Evolutionary conservation across 305 asterid genomes (phyloP).

Genomic region (Fraxinus paxiana): DNA sequence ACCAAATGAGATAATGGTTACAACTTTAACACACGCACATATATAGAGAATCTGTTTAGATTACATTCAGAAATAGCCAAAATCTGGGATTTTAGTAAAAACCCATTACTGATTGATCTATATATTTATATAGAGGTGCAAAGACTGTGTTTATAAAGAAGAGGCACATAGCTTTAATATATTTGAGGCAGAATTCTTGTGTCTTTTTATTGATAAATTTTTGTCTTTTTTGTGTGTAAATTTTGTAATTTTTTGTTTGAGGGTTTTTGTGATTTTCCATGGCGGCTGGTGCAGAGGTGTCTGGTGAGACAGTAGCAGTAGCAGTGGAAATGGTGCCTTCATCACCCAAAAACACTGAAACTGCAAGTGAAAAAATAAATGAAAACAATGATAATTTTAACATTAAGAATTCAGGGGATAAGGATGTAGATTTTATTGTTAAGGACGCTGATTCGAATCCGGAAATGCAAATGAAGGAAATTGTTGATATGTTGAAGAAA

Average conservation of each 20-base stretch:
- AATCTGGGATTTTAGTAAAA: constrained; percentile 34
- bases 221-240: neutral
- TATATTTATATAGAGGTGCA: constrained; percentile 25
- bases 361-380: constrained; percentile 23
- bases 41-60: constrained; percentile 32
- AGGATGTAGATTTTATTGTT: constrained; percentile 35
- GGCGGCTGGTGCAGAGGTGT: constrained; percentile 80
- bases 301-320: constrained; percentile 50
- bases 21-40: constrained; percentile 24
- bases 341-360: constrained; percentile 38
- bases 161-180: constrained; percentile 14
- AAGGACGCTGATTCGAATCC: constrained; percentile 63
- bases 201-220: constrained; percentile 11
- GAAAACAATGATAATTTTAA: constrained; percentile 32
- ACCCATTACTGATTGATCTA: constrained; percentile 42
- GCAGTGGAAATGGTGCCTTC: constrained; percentile 39
- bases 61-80: constrained; percentile 40
- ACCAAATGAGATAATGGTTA: constrained; percentile 45
- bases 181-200: constrained; percentile 23
- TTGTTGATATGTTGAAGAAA: constrained; percentile 64
- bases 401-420: constrained; percentile 38
- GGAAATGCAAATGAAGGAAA: constrained; percentile 57
- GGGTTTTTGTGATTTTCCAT: constrained; percentile 43
- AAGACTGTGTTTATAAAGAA: constrained; percentile 35
- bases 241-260: constrained; percentile 21